Conservation (phyloP, 768 basidiomycete genomes). For the Collybiopsis confluens region DNA sequence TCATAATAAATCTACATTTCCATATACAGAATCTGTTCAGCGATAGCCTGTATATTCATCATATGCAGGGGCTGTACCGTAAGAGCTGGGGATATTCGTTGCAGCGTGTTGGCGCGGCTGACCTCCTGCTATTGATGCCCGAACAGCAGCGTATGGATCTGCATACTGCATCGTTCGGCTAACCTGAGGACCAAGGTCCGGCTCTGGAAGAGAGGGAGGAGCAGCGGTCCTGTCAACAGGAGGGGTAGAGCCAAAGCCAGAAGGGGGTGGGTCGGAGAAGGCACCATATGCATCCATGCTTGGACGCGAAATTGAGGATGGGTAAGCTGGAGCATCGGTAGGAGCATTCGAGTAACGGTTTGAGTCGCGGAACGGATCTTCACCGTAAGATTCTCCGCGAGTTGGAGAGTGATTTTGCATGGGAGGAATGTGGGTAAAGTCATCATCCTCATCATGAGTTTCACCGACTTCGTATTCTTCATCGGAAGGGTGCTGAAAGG, state of each 20-base stretch:
- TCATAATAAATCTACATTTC: slow-evolving; percentile 1
- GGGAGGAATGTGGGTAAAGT: slow-evolving; percentile 49
- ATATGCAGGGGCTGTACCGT: not conserved
- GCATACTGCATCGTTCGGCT: slow-evolving; percentile 94
- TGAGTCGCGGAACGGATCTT: slow-evolving; percentile 50
- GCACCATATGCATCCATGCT: slow-evolving; percentile 90
- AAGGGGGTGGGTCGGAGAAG: slow-evolving; percentile 83
- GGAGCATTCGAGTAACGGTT: slow-evolving; percentile 43
- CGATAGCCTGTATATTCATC: slow-evolving; percentile 5
- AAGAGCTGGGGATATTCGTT: not conserved
- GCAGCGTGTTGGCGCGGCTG: slow-evolving; percentile 9
- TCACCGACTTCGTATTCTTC: slow-evolving; percentile 36
- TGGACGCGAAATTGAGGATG: slow-evolving; percentile 37
- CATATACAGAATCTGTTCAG: not conserved
- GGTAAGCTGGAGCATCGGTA: slow-evolving; percentile 18
- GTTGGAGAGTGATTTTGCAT: slow-evolving; percentile 23
- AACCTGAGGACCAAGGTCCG: slow-evolving; percentile 49
- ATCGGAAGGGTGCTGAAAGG: slow-evolving; percentile 62
- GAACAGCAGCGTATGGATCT: slow-evolving; percentile 81
- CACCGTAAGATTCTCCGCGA: slow-evolving; percentile 20
- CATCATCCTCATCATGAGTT: slow-evolving; percentile 49
- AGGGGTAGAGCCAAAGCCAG: slow-evolving; percentile 49
- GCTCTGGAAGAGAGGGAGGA: slow-evolving; percentile 35
- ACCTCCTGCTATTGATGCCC: slow-evolving; percentile 47
- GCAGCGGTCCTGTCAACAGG: slow-evolving; percentile 23